These are phyloP conservation scores for Haberlea rhodopensis DNA, from an alignment of 257 asterid genomes.

Conservation along the genomic window DNA sequence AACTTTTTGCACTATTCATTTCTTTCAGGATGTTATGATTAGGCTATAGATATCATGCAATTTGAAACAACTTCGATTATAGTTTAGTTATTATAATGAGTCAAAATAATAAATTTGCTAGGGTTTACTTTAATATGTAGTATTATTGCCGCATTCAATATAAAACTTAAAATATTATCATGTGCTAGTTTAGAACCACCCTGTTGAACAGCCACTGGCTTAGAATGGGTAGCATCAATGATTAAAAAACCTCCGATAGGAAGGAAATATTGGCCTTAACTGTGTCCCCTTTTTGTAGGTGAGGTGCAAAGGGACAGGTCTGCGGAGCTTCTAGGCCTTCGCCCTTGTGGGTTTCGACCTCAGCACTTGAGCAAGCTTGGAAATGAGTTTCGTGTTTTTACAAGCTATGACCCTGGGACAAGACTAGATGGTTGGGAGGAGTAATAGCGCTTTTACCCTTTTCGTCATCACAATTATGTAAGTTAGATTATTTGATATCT, in stretches of 20 bases:
- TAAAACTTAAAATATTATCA: no score
- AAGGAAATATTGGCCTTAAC: not conserved
- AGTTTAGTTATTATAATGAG: not conserved
- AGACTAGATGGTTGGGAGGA: slow-evolving; percentile 85
- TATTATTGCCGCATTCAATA: not conserved
- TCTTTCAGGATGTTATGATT: not conserved
- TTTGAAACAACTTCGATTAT: not conserved
- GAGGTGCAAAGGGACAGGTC: slow-evolving; percentile 76
- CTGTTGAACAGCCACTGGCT: not conserved
- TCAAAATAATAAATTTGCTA: not conserved
- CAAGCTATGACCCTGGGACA: slow-evolving; percentile 75
- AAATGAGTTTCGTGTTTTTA: slow-evolving; percentile 82
- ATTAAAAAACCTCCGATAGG: no score
- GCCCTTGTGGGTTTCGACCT: slow-evolving; percentile 80
- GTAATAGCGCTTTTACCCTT: slow-evolving; percentile 11
- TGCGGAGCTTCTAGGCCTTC: slow-evolving; percentile 69
- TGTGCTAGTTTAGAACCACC: not conserved
- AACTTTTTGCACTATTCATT: no score
- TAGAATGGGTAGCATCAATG: not conserved
- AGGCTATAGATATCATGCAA: not conserved
- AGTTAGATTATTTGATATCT: not conserved
- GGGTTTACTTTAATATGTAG: not conserved
- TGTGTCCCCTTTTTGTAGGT: slow-evolving; percentile 39
- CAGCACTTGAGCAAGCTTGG: slow-evolving; percentile 96
- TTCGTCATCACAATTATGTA: slow-evolving; percentile 2